A percentile compares a stretch with the other conserved stretches of the same genome.
Conservation (phyloP, 495 filamentous ascomycete species). For the Penicillium egyptiacum region DNA sequence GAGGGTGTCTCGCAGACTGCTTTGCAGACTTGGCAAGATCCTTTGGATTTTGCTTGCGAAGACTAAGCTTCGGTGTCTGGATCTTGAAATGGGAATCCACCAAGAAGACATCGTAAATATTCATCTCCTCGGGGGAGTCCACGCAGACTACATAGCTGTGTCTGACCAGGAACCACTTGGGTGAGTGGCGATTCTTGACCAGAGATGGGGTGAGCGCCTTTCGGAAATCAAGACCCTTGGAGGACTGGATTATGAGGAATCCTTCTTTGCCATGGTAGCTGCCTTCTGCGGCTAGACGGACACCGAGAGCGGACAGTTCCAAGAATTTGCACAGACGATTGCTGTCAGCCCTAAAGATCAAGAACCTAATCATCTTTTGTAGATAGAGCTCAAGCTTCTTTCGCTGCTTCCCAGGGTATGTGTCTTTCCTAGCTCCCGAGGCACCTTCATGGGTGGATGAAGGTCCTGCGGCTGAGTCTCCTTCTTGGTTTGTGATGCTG, state of each 20-base stretch:
- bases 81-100: conserved; percentile 83
- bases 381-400: conserved; percentile 88
- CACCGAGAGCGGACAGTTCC: conserved; percentile 89
- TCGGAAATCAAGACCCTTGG: conserved; percentile 87
- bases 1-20: conserved; percentile 62
- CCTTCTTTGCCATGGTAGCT: conserved; percentile 99
- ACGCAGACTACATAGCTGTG: conserved; percentile 98
- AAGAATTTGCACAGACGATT: conserved; percentile 96
- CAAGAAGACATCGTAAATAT: conserved; percentile 97
- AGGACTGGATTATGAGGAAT: conserved; percentile 84
- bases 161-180: conserved; percentile 97
- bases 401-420: conserved; percentile 69
- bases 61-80: conserved; percentile 61
- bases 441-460: conserved; percentile 47
- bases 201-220: conserved; percentile 72
- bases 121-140: conserved; percentile 97
- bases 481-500: conserved; percentile 49
- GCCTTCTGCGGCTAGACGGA: conserved; percentile 92
- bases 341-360: conserved; percentile 94
- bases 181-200: conserved; percentile 76
- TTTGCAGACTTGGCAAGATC: conserved; percentile 61
- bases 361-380: conserved; percentile 88
- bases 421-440: conserved; percentile 47
- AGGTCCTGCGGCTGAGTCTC: conserved; percentile 43
- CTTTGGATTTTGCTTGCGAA: conserved; percentile 64